phyloP scores from a whole-genome alignment of 495 filamentous ascomycete genomes.

The Talaromyces thailandensis region DNA sequence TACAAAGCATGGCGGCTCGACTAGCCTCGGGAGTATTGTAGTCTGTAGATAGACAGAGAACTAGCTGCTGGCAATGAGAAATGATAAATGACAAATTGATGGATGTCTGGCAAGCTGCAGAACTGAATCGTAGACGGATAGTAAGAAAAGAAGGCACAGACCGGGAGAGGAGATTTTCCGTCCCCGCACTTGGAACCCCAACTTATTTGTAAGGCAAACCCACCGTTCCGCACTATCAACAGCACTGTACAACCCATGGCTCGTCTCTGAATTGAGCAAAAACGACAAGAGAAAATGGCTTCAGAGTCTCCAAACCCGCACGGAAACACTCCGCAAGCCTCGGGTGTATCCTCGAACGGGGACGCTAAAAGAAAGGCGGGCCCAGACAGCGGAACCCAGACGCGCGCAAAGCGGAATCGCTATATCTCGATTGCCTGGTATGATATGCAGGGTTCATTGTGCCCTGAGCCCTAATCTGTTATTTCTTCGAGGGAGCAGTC shows the following conservation, averaged over 20 bases:
- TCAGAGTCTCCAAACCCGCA: constrained; percentile 26
- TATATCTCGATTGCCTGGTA: constrained; percentile 94
- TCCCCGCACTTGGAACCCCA: background rate
- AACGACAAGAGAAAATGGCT: constrained; percentile 20
- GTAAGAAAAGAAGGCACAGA: background rate
- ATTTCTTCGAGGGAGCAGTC: background rate
- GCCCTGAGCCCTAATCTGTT: background rate
- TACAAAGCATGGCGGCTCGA: background rate
- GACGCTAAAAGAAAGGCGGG: constrained; percentile 42
- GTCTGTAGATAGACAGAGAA: background rate
- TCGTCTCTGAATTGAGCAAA: background rate
- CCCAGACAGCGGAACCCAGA: constrained; percentile 36
- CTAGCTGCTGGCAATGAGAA: background rate
- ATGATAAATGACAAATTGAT: background rate
- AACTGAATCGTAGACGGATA: background rate
- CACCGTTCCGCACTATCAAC: background rate
- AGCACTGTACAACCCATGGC: background rate
- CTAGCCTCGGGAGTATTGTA: background rate
- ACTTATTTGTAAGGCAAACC: background rate
- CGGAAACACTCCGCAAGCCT: constrained; percentile 14
- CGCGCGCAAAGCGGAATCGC: constrained; percentile 50
- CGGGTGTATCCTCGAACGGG: constrained; percentile 11
- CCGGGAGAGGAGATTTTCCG: constrained; percentile 1
- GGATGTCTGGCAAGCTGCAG: background rate
- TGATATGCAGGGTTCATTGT: constrained; percentile 1